Evolutionary conservation across 2,329 filamentous ascomycete species (phyloP).

Genomic region (Fusarium chaquense): DNA sequence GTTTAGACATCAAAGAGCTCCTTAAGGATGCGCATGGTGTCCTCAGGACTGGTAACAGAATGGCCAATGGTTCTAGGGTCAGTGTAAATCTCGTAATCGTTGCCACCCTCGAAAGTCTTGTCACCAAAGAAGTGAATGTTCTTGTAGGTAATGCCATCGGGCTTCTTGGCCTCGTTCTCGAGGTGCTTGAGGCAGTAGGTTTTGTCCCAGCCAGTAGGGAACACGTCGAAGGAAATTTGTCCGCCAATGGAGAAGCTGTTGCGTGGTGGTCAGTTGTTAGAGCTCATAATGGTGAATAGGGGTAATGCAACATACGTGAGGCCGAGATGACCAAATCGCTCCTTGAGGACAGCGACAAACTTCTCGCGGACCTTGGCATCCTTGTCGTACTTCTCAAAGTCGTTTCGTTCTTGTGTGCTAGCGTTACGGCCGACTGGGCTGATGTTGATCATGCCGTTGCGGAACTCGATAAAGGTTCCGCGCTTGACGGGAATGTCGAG

Average conservation of each 20-base stretch:
- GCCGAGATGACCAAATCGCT: conserved; percentile 84
- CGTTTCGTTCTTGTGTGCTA: conserved; percentile 79
- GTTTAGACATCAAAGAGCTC: conserved; percentile 78
- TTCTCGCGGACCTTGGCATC: conserved; percentile 79
- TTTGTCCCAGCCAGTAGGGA: conserved; percentile 98
- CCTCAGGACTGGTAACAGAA: conserved; percentile 81
- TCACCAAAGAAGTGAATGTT: conserved; percentile 98
- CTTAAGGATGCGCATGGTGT: conserved; percentile 84
- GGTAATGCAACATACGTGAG: conserved; percentile 75
- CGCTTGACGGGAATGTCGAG: conserved; percentile 86
- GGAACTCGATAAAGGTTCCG: conserved; percentile 88
- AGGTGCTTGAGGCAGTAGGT: conserved; percentile 94
- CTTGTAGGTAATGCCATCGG: conserved; percentile 80
- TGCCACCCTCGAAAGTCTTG: conserved; percentile 91
- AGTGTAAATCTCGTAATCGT: conserved; percentile 93
- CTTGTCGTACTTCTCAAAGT: conserved; percentile 85
- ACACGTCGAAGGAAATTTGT: conserved; percentile 98
- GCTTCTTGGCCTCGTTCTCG: conserved; percentile 79
- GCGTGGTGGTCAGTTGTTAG: conserved; percentile 13
- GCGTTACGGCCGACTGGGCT: conserved; percentile 89
- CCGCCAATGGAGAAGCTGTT: conserved; percentile 90
- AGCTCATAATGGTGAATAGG: conserved; percentile 7
- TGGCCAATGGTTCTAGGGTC: conserved; percentile 88
- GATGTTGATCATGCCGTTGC: conserved; percentile 92
- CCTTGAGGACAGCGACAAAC: conserved; percentile 81